Evolutionary conservation across 2,329 filamentous ascomycete species (phyloP).

Genomic region (Fusarium devonianum): DNA sequence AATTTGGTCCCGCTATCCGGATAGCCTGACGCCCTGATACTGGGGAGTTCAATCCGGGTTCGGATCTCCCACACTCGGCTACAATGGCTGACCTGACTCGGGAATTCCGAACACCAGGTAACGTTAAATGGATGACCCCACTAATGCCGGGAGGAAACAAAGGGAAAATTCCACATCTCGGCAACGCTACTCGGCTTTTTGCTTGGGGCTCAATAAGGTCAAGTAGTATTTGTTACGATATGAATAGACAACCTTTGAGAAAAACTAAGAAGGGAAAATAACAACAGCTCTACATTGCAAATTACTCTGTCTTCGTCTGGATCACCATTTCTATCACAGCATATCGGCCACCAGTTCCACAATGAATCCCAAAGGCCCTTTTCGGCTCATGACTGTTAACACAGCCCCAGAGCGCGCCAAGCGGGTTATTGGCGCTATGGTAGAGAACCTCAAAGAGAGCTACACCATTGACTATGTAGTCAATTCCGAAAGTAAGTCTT

Average conservation of each 20-base stretch:
- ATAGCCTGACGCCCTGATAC: no score
- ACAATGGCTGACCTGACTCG: neutral
- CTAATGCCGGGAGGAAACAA: no score
- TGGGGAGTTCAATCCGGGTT: neutral
- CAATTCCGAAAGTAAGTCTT: slow-evolving; percentile 64
- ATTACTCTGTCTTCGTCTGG: no score
- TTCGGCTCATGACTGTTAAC: slow-evolving; percentile 72
- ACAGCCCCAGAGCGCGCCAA: slow-evolving; percentile 71
- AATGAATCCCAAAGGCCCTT: slow-evolving; percentile 54
- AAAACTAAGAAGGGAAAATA: no score
- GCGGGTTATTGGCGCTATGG: slow-evolving; percentile 66
- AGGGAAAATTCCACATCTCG: neutral
- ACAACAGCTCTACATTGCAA: no score
- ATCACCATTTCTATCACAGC: no score
- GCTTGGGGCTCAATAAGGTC: no score
- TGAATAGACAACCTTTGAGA: no score
- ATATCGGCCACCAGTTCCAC: no score
- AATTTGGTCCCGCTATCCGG: neutral
- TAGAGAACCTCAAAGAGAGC: slow-evolving; percentile 66
- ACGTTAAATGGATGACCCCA: no score
- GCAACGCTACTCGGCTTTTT: neutral
- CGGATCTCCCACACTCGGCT: neutral
- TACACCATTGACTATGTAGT: slow-evolving; percentile 70
- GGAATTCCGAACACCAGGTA: slow-evolving; percentile 3
- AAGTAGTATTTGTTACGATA: no score